Evolutionary conservation across 2,329 filamentous ascomycete genomes (phyloP), one percentile per base, ranked within the genome.

Genomic region (Cercospora zeina): DNA sequence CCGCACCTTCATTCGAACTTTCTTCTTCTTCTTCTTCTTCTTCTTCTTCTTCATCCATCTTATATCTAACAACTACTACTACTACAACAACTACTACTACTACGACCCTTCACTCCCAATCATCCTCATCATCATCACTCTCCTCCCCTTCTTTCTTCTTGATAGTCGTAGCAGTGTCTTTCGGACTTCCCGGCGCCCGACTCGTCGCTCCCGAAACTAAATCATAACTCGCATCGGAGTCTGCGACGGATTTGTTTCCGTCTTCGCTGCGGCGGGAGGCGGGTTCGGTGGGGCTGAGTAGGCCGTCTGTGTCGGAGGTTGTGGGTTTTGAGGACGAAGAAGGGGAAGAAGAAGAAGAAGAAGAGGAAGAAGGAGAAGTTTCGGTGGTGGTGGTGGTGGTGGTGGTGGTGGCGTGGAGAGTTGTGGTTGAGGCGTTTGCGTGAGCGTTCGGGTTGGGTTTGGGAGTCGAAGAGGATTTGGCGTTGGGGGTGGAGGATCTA

Each of bases 141-240:
- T 27, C 24, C 24, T 27, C 24, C 24, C 68, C 68, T 4, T 65
- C 62, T 39, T 72, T 69, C 60, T 72, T 81, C 69, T 27, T 27
- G 24, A 27, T 27, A 6, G 6, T 27, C 24, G 6, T 27, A 27
- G 24, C 3, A 27, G 80, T 79, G 63, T 85, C 83, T 71, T 83
- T 83, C 2, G 86, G 85, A 63, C 83, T 87, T 4, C 84, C 83
- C 1, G 91, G 89, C 16, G 91, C 88, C 67, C 90, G 89, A 75
- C 90, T 96, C 50, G 86, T 81, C 5, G 88, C 87, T 7, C 89
- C 89, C 50, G 79, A 81, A 3, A 99, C 91, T 34, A 99, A 83
- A 75, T 99, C 95, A 75, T 99, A 99, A 78, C 92, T 96, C 16
- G 91, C 91, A 70, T 99, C 95, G 74, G 93, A 97, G 71, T 95